phyloP scores from a whole-genome alignment of 208 protist species.

The Acanthamoeba sp. region DNA sequence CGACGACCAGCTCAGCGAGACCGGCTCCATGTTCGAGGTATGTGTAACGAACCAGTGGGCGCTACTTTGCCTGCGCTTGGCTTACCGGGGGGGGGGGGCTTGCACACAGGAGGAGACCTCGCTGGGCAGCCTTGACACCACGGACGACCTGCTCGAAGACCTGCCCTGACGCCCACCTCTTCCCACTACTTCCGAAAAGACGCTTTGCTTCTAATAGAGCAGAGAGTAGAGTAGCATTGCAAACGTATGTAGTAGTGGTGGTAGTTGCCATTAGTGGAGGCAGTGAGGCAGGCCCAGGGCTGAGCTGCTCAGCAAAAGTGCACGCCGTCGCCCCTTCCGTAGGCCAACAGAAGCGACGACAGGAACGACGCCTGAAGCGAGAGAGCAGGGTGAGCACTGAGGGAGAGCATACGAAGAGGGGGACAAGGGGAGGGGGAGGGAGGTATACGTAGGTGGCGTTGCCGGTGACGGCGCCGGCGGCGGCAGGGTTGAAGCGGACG shows the following conservation, averaged over 20 bases:
- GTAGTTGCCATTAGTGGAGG: too few species aligned
- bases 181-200: background rate
- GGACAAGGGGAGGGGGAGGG: slow-evolving; percentile 4
- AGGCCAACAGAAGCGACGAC: background rate
- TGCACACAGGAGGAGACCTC: background rate
- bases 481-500: slow-evolving; percentile 75
- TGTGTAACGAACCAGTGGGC: too few species aligned
- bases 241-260: too few species aligned
- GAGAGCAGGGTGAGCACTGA: background rate
- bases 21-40: background rate
- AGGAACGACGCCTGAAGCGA: background rate
- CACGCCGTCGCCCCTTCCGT: background rate
- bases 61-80: too few species aligned
- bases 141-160: background rate
- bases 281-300: too few species aligned
- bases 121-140: background rate
- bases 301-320: slow-evolving; percentile 9
- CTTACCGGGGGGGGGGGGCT: too few species aligned
- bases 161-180: background rate
- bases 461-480: slow-evolving; percentile 77
- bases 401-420: background rate
- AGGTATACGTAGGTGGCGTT: slow-evolving; percentile 80
- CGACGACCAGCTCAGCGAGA: background rate
- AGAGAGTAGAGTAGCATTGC: too few species aligned
- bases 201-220: too few species aligned